Percentiles rank a stretch among this genome's conserved stretches.
These are phyloP conservation scores for Gillenia trifoliata DNA, from an alignment of 306 rosid species.

Conservation along the genomic window DNA sequence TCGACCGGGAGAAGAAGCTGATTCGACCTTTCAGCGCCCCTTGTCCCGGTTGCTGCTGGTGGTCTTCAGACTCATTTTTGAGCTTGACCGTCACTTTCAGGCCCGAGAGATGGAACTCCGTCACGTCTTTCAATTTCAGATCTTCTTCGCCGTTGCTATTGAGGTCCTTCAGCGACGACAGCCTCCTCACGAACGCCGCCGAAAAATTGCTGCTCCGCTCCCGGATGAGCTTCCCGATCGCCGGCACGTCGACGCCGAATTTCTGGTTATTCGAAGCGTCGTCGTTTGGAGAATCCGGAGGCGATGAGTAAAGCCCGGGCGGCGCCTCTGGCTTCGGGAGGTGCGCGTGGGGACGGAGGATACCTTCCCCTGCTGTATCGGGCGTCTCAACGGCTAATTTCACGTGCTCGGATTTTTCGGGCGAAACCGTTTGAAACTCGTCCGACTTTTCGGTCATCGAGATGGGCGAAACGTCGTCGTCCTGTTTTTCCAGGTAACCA, in stretches of 20 bases:
- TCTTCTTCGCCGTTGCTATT: slow-evolving; percentile 6
- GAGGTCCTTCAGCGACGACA: slow-evolving; percentile 46
- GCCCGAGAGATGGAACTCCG: slow-evolving; percentile 66
- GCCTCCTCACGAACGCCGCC: slow-evolving; percentile 45
- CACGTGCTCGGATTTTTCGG: slow-evolving; percentile 7
- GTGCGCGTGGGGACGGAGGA: slow-evolving; percentile 48
- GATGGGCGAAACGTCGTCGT: not conserved
- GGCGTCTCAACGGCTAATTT: slow-evolving; percentile 1
- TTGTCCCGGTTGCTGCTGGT: not conserved
- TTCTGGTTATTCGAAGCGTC: not conserved
- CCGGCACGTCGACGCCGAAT: slow-evolving; percentile 38
- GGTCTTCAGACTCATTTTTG: slow-evolving; percentile 25
- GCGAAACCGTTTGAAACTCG: not conserved
- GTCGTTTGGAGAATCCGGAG: slow-evolving; percentile 4
- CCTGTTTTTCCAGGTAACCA: not conserved
- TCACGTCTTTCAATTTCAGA: slow-evolving; percentile 21
- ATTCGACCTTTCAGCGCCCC: slow-evolving; percentile 52
- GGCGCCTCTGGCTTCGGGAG: slow-evolving; percentile 77
- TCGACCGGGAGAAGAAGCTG: slow-evolving; percentile 81
- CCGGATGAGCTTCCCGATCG: slow-evolving; percentile 61
- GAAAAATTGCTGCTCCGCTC: slow-evolving; percentile 55
- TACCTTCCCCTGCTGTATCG: not conserved
- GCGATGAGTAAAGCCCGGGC: slow-evolving; percentile 25
- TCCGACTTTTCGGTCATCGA: not conserved
- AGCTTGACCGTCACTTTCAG: slow-evolving; percentile 52